phyloP scores from a whole-genome alignment of 768 basidiomycete species.

The Russula sp. region DNA sequence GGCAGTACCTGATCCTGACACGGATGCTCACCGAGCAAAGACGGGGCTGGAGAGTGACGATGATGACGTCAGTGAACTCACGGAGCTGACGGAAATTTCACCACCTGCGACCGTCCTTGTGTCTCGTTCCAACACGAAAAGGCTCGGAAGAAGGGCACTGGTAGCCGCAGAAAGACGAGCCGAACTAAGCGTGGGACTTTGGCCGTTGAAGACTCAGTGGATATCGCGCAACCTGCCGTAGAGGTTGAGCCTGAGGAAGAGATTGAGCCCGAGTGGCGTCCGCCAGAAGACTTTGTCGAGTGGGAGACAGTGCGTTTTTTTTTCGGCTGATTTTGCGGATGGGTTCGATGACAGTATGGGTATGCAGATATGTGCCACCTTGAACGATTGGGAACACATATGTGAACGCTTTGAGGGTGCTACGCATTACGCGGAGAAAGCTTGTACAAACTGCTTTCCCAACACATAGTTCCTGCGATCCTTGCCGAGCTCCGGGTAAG shows the following conservation, averaged over 20 bases:
- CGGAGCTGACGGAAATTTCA: constrained; percentile 61
- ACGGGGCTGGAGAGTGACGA: constrained; percentile 62
- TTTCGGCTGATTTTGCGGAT: neutral
- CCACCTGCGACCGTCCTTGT: constrained; percentile 32
- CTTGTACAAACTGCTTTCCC: constrained; percentile 66
- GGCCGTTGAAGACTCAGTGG: constrained; percentile 21
- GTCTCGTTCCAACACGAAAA: constrained; percentile 28
- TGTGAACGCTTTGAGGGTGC: constrained; percentile 72
- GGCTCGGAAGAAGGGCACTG: constrained; percentile 14
- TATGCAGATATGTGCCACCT: constrained; percentile 72
- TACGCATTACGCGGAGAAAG: constrained; percentile 76
- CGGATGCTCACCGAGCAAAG: constrained; percentile 32
- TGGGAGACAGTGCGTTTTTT: constrained; percentile 77
- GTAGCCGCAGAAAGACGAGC: constrained; percentile 16
- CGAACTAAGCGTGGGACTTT: constrained; percentile 20
- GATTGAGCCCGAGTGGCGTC: constrained; percentile 32
- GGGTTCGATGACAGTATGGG: neutral
- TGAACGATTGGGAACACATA: constrained; percentile 82
- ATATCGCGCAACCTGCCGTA: constrained; percentile 25
- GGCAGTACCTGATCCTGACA: constrained; percentile 31
- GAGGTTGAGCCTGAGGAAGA: constrained; percentile 31
- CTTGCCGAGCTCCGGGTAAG: constrained; percentile 63
- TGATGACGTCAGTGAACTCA: constrained; percentile 68
- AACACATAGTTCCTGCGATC: constrained; percentile 68
- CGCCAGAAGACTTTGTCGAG: constrained; percentile 63